Evolutionary conservation across 2,329 filamentous ascomycete genomes (phyloP), one percentile per base, ranked within the genome.

Genomic region (Sordariomycetes sp.): DNA sequence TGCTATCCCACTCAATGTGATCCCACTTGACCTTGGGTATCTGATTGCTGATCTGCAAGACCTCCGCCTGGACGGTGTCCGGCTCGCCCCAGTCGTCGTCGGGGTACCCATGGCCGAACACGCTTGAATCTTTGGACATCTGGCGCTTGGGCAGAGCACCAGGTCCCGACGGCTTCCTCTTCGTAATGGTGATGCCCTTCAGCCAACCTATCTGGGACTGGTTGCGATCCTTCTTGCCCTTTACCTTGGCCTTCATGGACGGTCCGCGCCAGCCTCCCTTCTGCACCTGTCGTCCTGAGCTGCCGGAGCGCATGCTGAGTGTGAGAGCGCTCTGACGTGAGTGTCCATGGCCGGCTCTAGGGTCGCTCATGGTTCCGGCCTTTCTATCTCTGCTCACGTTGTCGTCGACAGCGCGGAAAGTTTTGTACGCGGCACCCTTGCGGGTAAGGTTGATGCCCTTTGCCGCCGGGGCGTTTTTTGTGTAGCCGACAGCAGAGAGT

Each of bases 391-490:
- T 63, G 30, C 68, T 66, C 25, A 66, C 54, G 31, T 62, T 63
- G 36, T 75, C 73, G 35, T 82, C 79, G 15, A 82, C 68, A 26
- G 86, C 78, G 30, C 85, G 78, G 48, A 90, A 95, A 0, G 85
- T 90, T 53, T 82, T 85, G 63, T 95, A 95, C 3, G 71, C 63
- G 6, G 88, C 86, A 9, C 87, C 87, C 53, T 80, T 80, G n/a
- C 88, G 76, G 10, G 87, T 94, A 27, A 88, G 63, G 34, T 74
- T 79, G 8, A 88, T 61, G 20, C 72, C 78, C 25, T 75, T 75
- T 6, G 70, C 70, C 15, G 80, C 73, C 4, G 70, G 68, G 33
- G 67, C 70, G 5, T 84, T 86, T 50, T 80, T 86, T 30, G 75
- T 65, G 51, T 85, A 83, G 4, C 85, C 86, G 12, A 93, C 80